Base-by-base conservation (phyloP, 306 rosid species). In the Glycine tomentella region DNA sequence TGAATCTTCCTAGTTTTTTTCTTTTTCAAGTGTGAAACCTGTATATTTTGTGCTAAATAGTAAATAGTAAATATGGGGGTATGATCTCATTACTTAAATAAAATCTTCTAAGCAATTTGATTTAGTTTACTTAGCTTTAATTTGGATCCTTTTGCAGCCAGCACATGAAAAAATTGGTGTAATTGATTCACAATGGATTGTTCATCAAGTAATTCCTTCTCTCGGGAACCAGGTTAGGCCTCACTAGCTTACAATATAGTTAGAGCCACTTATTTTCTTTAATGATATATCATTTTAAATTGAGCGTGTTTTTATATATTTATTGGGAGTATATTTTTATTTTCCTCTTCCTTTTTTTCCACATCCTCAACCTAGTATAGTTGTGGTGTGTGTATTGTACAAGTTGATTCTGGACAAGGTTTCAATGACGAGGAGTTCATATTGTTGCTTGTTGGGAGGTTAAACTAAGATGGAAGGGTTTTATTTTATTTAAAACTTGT, bases 151-250 rank as follows among this genome's bases (percentile, higher is more conserved):
- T 72, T 48, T 74, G 72, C 72, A 90, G 90, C 99, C 99, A 49
- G 94, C 99, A 20, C 92, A 96, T 87, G 98, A 92, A 86, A 96
- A 90, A 84, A 93, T 96, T 80, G 99, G 99, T 7, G 97, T 96
- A 66, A 94, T 96, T 83, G 99, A 96, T 90, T 96, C 99, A 0
- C 97, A 92, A 77, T 96, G 99, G 99, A 87, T 96, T 86, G 75
- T 93, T 84, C 99, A 96, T 88, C 99, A 93, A 90, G 90, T 83
- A 76, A 91, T 96, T 87, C 98, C 99, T 84, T 88, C 99, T 80
- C 99, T 96, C 69, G 92, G 93, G 53, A 83, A 48, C 36, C 98
- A 96, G 99, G 99, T 91, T 64, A 86, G 96, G 59, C 71, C 69
- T 38, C 74, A 57, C 49, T 51, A 55, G 75, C 17, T 76, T 73